Percentiles rank a stretch among this genome's conserved stretches.
phyloP scores from a whole-genome alignment of 805 yeast species.

The Tetrapisispora fleetii region DNA sequence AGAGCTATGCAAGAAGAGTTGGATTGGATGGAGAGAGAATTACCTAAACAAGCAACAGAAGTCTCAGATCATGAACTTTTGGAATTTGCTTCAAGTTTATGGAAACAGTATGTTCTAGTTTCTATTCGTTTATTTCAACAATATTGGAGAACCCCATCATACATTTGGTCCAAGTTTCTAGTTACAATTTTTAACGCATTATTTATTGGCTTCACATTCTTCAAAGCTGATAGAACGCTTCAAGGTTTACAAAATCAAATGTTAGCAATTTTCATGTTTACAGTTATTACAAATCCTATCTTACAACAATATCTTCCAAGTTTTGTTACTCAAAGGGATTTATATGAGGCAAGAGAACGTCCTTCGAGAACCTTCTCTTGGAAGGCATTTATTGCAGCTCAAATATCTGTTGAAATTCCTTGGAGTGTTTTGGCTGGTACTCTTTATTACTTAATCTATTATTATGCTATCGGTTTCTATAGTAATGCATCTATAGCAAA shows the following conservation, averaged over 20 bases:
- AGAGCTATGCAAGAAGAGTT: conserved; percentile 50
- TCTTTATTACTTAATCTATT: conserved; percentile 48
- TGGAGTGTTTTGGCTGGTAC: conserved; percentile 57
- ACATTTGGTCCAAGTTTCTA: conserved; percentile 48
- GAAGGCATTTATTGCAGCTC: conserved; percentile 53
- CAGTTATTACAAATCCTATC: conserved; percentile 44
- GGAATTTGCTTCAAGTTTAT: conserved; percentile 37
- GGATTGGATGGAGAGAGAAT: conserved; percentile 52
- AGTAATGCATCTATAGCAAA: conserved; percentile 49
- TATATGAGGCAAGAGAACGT: conserved; percentile 65
- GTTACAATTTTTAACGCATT: conserved; percentile 47
- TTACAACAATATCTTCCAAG: conserved; percentile 56
- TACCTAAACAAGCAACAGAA: conserved; percentile 31
- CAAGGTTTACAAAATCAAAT: conserved; percentile 78
- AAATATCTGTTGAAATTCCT: conserved; percentile 57
- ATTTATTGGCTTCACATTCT: conserved; percentile 68
- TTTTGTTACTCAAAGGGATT: conserved; percentile 50
- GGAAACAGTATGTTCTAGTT: conserved; percentile 37
- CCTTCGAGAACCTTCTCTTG: conserved; percentile 66
- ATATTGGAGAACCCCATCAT: conserved; percentile 57
- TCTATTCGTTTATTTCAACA: conserved; percentile 50
- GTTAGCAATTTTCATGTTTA: conserved; percentile 65
- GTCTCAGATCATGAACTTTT: conserved; percentile 24
- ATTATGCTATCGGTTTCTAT: conserved; percentile 66
- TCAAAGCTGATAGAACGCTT: conserved; percentile 50